Evolutionary conservation across 2,329 filamentous ascomycete species (phyloP).

Genomic region (Zelopaecilomyces penicillatus): DNA sequence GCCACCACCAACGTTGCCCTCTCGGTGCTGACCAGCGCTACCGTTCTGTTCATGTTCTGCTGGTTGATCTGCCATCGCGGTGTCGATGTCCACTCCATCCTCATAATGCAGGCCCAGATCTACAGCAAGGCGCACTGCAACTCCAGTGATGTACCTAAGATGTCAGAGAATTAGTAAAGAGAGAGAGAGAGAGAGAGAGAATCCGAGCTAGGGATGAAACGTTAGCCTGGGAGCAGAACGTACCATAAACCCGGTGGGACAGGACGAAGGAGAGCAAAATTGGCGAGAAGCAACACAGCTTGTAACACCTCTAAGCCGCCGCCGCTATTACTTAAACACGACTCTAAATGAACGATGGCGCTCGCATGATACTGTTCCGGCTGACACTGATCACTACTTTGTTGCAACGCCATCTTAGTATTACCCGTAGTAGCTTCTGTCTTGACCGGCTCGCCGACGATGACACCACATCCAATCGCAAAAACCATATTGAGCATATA

Average conservation of each 20-base stretch:
- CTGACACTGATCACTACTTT: conserved; percentile 45
- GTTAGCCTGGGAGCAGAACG: conserved; percentile 11
- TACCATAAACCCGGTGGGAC: conserved; percentile 87
- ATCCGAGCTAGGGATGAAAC: background rate
- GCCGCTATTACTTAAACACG: conserved; percentile 75
- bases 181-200: background rate
- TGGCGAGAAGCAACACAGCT: conserved; percentile 82
- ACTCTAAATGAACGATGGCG: conserved; percentile 83
- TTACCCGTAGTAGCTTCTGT: conserved; percentile 30
- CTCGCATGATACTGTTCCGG: conserved; percentile 96
- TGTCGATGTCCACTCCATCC: conserved; percentile 60
- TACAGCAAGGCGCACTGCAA: conserved; percentile 81
- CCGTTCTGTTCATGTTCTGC: conserved; percentile 27
- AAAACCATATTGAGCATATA: conserved; percentile 97
- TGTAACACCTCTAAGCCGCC: conserved; percentile 89
- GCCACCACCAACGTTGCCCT: conserved; percentile 19
- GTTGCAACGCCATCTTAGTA: conserved; percentile 21
- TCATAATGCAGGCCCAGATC: conserved; percentile 91
- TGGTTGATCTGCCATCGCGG: conserved; percentile 44
- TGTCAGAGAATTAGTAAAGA: conserved; percentile 2
- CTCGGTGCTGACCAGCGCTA: conserved; percentile 21
- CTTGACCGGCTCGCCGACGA: conserved; percentile 58
- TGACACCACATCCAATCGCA: conserved; percentile 89
- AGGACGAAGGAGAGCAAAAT: conserved; percentile 82
- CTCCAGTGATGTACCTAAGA: conserved; percentile 77